Percentiles rank a stretch among this genome's conserved stretches.
These are phyloP conservation scores for Diplodia mutila DNA, from an alignment of 2,329 filamentous ascomycete genomes.

Conservation along the genomic window DNA sequence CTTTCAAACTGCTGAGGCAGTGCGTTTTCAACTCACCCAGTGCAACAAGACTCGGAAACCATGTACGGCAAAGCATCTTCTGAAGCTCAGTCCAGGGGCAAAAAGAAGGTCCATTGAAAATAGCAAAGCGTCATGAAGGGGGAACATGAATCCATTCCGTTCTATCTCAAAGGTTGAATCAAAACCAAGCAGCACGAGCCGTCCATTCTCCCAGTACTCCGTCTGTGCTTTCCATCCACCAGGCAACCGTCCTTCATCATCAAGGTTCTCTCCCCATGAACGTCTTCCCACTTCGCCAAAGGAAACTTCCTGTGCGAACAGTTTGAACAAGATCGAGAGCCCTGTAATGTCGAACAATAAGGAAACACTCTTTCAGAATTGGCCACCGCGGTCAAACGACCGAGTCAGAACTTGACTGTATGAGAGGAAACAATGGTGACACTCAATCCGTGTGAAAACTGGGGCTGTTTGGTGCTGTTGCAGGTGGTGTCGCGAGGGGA, in stretches of 20 bases:
- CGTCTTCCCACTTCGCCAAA: neutral
- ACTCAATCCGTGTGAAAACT: neutral
- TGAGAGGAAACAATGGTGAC: neutral
- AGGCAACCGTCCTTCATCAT: neutral
- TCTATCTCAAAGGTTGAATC: slow-evolving; percentile 12
- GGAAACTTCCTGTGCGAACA: neutral
- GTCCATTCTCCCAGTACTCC: neutral
- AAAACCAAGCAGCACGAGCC: neutral
- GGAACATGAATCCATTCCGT: slow-evolving; percentile 21
- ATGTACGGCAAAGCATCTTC: neutral
- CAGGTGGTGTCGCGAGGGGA: slow-evolving; percentile 16
- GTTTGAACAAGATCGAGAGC: neutral
- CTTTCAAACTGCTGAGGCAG: too few species aligned
- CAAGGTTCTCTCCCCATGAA: neutral
- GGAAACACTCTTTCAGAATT: neutral
- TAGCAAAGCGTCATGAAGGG: neutral
- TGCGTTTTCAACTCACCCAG: too few species aligned
- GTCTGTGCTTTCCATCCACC: neutral
- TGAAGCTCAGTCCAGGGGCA: neutral
- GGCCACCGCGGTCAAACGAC: neutral
- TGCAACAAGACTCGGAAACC: neutral
- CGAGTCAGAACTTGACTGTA: neutral
- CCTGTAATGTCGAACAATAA: neutral
- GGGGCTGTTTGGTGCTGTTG: slow-evolving; percentile 8
- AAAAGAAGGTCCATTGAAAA: neutral